Base-by-base conservation (phyloP, 1,139 yeast genomes). In the Sugiyamaella paludigena region DNA sequence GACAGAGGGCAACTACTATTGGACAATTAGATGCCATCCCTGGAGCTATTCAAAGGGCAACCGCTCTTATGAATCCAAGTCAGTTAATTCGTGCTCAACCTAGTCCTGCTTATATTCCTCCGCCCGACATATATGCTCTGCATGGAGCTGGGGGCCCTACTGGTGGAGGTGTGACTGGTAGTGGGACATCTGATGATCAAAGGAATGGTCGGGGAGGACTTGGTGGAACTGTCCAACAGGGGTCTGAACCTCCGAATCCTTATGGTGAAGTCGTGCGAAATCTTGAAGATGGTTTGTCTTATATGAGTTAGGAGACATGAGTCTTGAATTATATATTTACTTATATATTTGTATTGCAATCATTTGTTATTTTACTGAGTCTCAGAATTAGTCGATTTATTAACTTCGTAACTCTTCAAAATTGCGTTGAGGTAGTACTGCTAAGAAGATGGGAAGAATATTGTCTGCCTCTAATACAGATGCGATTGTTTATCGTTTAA, bases 41-140 rank as follows among this genome's bases (percentile, higher is more conserved):
- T 5, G 71, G 66, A 2, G 69, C 69, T n/a, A 60, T 71, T 35
- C 74, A 71, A 53, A 67, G 72, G 28, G 74, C 74, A 1, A 69
- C 73, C 0, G 72, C 72, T 6, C 56, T 70, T 51, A 68, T 71
- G 47, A 68, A 71, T 46, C 71, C 73, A 3, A 60, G 61, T 16
- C 67, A 69, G 36, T 63, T 67, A 7, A 69, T 70, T 34, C 65
- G 69, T 7, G 66, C 72, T 16, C 73, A 70, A 51, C 69, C 71
- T 8, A 62, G 68, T 43, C 74, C 74, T 1, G 73, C 74, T 1
- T 70, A 70, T 52, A 59, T 69, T 46, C 74, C 74, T 1, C 74
- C 74, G 7, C 70, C 72, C 1, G 72, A 68, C 37, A 53, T 66
- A 34, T 62, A 54, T 31, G 57, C 55, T n/a, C 43, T 30, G 19